phyloP scores from a whole-genome alignment of 371 early-diverging fungal species.

The Syncephalastrum sp. region DNA sequence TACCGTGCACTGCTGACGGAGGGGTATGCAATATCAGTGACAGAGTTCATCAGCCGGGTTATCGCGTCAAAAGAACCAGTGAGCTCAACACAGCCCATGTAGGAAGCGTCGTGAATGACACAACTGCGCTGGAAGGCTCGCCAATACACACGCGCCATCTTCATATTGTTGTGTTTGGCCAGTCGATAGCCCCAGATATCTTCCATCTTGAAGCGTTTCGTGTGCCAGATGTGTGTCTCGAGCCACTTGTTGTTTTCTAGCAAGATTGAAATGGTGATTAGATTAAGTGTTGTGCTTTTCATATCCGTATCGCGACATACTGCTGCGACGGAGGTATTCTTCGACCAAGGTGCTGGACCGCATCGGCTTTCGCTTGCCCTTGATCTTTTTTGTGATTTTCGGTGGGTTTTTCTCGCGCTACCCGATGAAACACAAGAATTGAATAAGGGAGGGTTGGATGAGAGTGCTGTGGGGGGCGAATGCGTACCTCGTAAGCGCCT shows the following conservation, averaged over 20 bases:
- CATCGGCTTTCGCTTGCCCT: slow-evolving; percentile 10
- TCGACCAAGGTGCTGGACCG: slow-evolving; percentile 2
- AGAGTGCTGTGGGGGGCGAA: no score
- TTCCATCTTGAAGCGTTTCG: slow-evolving; percentile 93
- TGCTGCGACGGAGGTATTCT: slow-evolving; percentile 19
- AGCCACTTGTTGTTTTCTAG: slow-evolving; percentile 75
- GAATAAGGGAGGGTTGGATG: background rate
- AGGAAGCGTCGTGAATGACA: slow-evolving; percentile 84
- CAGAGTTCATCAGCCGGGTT: slow-evolving; percentile 37
- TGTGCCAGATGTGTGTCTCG: slow-evolving; percentile 98
- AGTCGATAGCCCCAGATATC: slow-evolving; percentile 86
- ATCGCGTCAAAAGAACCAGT: slow-evolving; percentile 56
- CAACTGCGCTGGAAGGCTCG: slow-evolving; percentile 73
- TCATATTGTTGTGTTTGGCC: slow-evolving; percentile 82
- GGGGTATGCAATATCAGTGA: slow-evolving; percentile 66
- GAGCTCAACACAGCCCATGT: slow-evolving; percentile 70
- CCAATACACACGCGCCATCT: slow-evolving; percentile 74
- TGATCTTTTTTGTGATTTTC: slow-evolving; percentile 9
- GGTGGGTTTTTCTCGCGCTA: slow-evolving; percentile 6
- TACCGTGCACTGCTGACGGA: slow-evolving; percentile 65
- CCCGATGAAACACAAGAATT: background rate
- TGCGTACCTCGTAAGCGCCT: slow-evolving; percentile 68
- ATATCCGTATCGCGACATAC: slow-evolving; percentile 10
- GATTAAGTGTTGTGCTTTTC: background rate
- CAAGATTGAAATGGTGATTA: background rate